Conservation (phyloP, 257 asterid genomes). For the Capsicum chinense region DNA sequence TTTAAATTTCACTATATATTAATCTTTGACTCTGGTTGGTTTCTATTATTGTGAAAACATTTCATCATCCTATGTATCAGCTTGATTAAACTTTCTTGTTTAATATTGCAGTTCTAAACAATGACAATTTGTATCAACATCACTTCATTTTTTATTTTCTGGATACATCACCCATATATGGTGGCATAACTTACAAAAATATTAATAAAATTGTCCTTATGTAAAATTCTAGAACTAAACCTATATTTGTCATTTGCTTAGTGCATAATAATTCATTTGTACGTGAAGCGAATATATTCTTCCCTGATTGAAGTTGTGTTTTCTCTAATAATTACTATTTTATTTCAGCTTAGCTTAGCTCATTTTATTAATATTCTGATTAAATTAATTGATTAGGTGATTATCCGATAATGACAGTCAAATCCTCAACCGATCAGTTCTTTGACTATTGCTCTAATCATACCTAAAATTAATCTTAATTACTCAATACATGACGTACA, state of each 20-base stretch:
- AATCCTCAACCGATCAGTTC: conserved; percentile 30
- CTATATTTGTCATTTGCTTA: conserved; percentile 8
- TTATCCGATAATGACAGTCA: conserved; percentile 70
- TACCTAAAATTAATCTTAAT: conserved; percentile 39
- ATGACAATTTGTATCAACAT: neutral
- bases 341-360: neutral
- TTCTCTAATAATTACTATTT: neutral
- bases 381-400: conserved; percentile 46
- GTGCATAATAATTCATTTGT: conserved; percentile 6
- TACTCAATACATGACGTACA: conserved; percentile 39
- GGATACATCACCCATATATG: neutral
- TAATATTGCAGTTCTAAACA: neutral
- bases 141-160: conserved; percentile 17
- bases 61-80: conserved; percentile 1
- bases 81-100: neutral
- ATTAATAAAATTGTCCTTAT: neutral
- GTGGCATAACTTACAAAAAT: neutral
- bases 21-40: neutral
- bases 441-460: conserved; percentile 52
- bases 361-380: neutral
- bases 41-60: neutral
- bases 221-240: conserved; percentile 28
- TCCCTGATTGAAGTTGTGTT: neutral
- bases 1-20: neutral
- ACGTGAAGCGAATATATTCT: conserved; percentile 28